Evolutionary conservation across 2,329 filamentous ascomycete species (phyloP).

Genomic region (Stagonosporopsis chrysanthemi): DNA sequence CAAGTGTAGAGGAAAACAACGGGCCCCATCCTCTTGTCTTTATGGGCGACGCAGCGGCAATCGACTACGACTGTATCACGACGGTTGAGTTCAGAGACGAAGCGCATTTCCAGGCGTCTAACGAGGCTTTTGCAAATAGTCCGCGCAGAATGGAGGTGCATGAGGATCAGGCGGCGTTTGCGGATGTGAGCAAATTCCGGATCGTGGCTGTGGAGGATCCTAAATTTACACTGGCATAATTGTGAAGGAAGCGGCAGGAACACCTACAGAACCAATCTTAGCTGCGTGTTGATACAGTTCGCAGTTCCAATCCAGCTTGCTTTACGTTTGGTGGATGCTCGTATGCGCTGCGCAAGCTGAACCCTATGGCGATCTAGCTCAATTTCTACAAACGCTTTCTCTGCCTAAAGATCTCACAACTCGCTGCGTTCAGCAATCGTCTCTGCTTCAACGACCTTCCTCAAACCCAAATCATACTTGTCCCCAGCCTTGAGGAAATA

Average conservation of each 20-base stretch:
- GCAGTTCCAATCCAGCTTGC: neutral
- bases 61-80: slow-evolving; percentile 30
- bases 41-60: slow-evolving; percentile 12
- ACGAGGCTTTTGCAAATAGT: slow-evolving; percentile 15
- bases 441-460: slow-evolving; percentile 20
- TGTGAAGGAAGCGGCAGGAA: neutral
- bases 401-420: neutral
- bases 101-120: slow-evolving; percentile 29
- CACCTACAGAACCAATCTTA: no score
- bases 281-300: neutral
- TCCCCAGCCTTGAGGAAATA: slow-evolving; percentile 34
- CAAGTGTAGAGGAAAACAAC: neutral
- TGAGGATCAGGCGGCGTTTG: slow-evolving; percentile 24
- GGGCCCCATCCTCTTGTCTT: slow-evolving; percentile 15
- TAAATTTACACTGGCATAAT: slow-evolving; percentile 20
- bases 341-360: neutral
- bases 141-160: slow-evolving; percentile 16
- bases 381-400: neutral
- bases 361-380: neutral
- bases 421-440: slow-evolving; percentile 5
- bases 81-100: slow-evolving; percentile 28
- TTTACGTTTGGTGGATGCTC: neutral
- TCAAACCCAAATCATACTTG: slow-evolving; percentile 28
- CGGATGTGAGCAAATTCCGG: slow-evolving; percentile 21
- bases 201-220: slow-evolving; percentile 27